Percentiles rank a stretch among this genome's conserved stretches.
phyloP scores from a whole-genome alignment of 78 protist species.

The Cavenderia fasciculata region DNA sequence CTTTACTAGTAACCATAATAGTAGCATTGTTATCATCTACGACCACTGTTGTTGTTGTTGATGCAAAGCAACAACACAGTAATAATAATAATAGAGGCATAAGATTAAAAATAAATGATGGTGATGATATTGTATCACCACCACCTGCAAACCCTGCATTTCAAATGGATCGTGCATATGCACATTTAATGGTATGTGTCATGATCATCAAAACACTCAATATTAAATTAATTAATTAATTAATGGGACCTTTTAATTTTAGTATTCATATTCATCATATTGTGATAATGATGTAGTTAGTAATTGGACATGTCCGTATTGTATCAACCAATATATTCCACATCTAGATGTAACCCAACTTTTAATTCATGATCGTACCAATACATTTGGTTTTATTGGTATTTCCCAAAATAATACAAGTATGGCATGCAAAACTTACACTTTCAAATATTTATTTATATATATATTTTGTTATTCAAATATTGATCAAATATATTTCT shows the following conservation, averaged over 20 bases:
- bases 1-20: not conserved
- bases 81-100: no score
- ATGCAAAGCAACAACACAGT: no score
- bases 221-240: not conserved
- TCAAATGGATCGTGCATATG: not conserved
- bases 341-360: not conserved
- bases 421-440: not conserved
- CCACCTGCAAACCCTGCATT: not conserved
- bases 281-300: not conserved
- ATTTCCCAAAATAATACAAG: not conserved
- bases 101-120: not conserved
- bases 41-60: not conserved
- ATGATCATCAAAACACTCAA: not conserved
- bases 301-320: conserved; percentile 62
- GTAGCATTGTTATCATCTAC: not conserved
- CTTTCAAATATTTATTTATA: not conserved
- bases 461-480: not conserved
- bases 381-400: conserved; percentile 66
- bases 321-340: conserved; percentile 1
- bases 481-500: not conserved
- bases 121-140: not conserved
- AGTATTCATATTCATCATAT: conserved; percentile 57
- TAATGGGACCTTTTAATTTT: not conserved
- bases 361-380: not conserved
- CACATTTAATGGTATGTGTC: conserved; percentile 10